Evolutionary conservation across 306 rosid species (phyloP).

Genomic region (Trichosanthes cucumerina): DNA sequence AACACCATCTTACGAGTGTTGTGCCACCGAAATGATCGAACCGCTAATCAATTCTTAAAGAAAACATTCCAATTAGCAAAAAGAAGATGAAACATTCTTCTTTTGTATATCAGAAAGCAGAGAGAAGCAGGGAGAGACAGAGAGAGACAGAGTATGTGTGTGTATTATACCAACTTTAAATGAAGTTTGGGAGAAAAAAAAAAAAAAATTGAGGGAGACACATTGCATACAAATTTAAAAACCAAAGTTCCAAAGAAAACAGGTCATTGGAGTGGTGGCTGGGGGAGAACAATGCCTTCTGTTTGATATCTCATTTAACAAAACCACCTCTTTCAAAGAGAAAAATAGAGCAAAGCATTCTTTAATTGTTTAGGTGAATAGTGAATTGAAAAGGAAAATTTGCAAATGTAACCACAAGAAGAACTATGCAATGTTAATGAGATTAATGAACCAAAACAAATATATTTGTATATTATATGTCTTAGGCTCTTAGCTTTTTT

Average conservation of each 20-base stretch:
- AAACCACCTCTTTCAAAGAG: background rate
- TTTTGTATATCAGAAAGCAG: slow-evolving; percentile 16
- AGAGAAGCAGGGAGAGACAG: background rate
- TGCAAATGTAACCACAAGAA: background rate
- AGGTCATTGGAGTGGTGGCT: background rate
- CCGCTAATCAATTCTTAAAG: slow-evolving; percentile 70
- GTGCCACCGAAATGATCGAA: slow-evolving; percentile 68
- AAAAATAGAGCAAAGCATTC: background rate
- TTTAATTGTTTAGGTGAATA: background rate
- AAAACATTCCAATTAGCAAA: slow-evolving; percentile 73
- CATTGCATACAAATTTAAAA: slow-evolving; percentile 5
- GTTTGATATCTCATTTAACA: background rate
- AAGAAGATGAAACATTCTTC: slow-evolving; percentile 39
- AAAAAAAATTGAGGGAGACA: background rate
- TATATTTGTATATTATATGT: background rate
- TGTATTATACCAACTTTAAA: background rate
- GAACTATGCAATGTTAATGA: background rate
- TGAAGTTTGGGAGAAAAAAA: background rate
- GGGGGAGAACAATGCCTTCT: background rate
- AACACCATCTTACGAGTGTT: slow-evolving; percentile 80
- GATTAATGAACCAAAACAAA: background rate
- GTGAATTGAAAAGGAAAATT: background rate
- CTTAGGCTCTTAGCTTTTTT: background rate
- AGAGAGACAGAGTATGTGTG: background rate
- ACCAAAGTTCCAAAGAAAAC: background rate